Base-by-base conservation (phyloP, 2,329 filamentous ascomycete genomes). In the Fusarium newnesense region DNA sequence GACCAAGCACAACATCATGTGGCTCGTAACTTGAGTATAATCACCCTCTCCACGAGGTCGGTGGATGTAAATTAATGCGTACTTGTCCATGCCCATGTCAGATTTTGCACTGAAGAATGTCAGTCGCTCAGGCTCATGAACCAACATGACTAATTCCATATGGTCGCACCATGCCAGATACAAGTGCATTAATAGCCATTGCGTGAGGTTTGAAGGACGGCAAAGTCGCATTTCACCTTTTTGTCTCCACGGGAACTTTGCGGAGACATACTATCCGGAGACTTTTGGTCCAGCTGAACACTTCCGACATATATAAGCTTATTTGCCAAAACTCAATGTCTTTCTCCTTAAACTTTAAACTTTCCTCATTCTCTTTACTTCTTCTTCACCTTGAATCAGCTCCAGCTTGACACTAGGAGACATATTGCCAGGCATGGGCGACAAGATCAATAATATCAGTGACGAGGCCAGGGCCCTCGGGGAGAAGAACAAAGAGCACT, bases 321-420 rank as follows among this genome's bases (percentile, higher is more conserved):
- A 5, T 26, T 26, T 3, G 6, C 18, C 12, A 11, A 10, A 2
- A 4, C 3, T 2, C 4, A 11, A 26, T 26, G 0, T 4, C 0
- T 15, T 11, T 15, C 7, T 8, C 6, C 6, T 26, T 10, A 4
- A 8, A 4, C 2, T 24, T 15, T 4, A 19, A 15, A 15, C n/a
- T 2, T 2, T 8, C 12, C 3, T 16, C 0, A 11, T 15, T 26
- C 6, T 15, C 2, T 24, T 26, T 3, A 15, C 16, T 8, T 8
- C 9, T 1, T 4, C 2, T 1, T 8, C 7, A 11, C 12, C n/a
- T 15, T 10, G 4, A 15, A 36, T 2, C n/a, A 15, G 16, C 15
- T 15, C 16, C n/a, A 1, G 1, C 30, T 15, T 8, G 9, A 5
- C 9, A 19, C n/a, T 2, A 4, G 9, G 6, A 36, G 32, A 36